phyloP scores from a whole-genome alignment of 306 rosid genomes.

The Inga oerstediana region DNA sequence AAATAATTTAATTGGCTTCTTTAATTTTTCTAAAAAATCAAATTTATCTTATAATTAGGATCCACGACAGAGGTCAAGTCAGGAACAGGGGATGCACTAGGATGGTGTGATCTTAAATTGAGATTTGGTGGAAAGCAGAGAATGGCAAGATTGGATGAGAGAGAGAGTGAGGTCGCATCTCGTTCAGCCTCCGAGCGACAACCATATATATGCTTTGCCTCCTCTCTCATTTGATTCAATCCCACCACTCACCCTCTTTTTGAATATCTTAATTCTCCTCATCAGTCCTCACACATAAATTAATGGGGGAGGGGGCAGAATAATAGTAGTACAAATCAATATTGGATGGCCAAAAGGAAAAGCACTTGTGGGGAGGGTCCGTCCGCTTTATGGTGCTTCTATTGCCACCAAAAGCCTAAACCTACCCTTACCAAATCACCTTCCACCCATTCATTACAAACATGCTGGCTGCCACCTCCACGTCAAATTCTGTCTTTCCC shows the following conservation, averaged over 20 bases:
- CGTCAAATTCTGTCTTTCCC: constrained; percentile 38
- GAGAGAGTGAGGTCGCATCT: constrained; percentile 67
- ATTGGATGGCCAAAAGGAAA: neutral
- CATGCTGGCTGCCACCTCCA: constrained; percentile 39
- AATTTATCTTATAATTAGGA: too few species aligned
- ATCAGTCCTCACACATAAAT: too few species aligned
- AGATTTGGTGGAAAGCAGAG: neutral
- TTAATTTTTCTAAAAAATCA: too few species aligned
- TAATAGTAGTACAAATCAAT: too few species aligned
- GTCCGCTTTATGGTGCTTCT: constrained; percentile 39
- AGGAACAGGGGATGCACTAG: neutral
- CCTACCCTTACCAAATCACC: constrained; percentile 23
- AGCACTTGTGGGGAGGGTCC: neutral
- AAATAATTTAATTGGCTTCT: too few species aligned
- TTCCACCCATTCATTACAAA: constrained; percentile 4
- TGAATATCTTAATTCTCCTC: neutral
- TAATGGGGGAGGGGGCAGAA: neutral
- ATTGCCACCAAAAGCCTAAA: constrained; percentile 46
- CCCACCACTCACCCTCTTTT: neutral
- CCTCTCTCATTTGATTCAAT: neutral
- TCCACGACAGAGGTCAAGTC: neutral
- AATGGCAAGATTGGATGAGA: constrained; percentile 34
- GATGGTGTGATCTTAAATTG: neutral
- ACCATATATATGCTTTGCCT: constrained; percentile 42
- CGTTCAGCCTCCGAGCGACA: constrained; percentile 76